Conservation (phyloP, 2,329 filamentous ascomycete genomes). For the Sphaerulina populicola region DNA sequence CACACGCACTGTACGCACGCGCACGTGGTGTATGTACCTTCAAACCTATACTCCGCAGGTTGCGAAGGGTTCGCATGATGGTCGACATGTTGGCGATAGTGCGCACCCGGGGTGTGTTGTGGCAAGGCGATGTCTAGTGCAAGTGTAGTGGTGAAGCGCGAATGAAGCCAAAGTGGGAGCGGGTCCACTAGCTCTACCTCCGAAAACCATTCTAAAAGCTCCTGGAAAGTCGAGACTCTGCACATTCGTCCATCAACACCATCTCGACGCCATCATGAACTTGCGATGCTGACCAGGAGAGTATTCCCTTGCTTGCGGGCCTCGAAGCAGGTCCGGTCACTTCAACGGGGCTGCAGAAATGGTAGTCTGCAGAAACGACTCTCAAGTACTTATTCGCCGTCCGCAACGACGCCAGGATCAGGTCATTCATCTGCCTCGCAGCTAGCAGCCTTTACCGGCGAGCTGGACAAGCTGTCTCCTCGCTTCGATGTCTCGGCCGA, state of each 20-base stretch:
- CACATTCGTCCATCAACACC: background rate
- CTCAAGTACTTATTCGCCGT: constrained; percentile 21
- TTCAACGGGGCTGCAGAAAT: constrained; percentile 7
- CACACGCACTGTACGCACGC: background rate
- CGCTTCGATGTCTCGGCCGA: constrained; percentile 77
- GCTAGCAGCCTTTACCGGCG: constrained; percentile 55
- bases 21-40: constrained; percentile 58
- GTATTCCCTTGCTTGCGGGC: constrained; percentile 24
- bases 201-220: background rate
- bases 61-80: constrained; percentile 72
- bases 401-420: constrained; percentile 16
- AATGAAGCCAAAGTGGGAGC: background rate
- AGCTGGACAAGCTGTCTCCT: constrained; percentile 84
- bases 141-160: constrained; percentile 2
- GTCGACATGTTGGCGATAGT: constrained; percentile 68
- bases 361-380: constrained; percentile 19
- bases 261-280: constrained; percentile 11
- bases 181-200: too few species aligned
- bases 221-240: background rate
- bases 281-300: constrained; percentile 27
- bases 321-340: constrained; percentile 5
- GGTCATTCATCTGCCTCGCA: constrained; percentile 40
- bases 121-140: constrained; percentile 2
- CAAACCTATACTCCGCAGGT: constrained; percentile 77
- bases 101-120: constrained; percentile 9